Percentiles rank a stretch among this genome's conserved stretches.
These are phyloP conservation scores for Diversispora eburnea DNA, from an alignment of 192 early-diverging fungal genomes.

Conservation along the genomic window DNA sequence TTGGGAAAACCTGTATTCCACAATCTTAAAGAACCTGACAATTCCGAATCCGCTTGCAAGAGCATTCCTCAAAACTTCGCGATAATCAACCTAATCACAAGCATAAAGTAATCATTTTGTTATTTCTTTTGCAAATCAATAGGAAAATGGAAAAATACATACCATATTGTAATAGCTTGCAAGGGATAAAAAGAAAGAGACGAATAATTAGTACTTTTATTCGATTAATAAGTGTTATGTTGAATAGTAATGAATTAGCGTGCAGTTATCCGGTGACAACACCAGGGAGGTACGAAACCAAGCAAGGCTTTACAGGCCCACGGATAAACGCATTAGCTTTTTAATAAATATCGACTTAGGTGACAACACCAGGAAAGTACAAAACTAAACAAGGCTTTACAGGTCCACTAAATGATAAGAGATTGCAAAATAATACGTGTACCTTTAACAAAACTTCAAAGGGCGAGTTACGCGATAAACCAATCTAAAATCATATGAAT, in stretches of 20 bases:
- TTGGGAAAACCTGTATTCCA: constrained; percentile 15
- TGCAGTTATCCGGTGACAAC: constrained; percentile 18
- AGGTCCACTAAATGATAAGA: constrained; percentile 15
- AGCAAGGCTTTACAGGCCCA: constrained; percentile 19
- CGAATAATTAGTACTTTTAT: constrained; percentile 6
- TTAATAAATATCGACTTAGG: not conserved
- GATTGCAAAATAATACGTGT: constrained; percentile 21
- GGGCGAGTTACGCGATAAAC: too few relatives aligned
- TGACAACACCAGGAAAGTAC: constrained; percentile 24
- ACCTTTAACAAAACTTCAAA: constrained; percentile 20
- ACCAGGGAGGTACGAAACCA: constrained; percentile 19
- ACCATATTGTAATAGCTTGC: constrained; percentile 24
- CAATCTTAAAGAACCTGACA: not conserved
- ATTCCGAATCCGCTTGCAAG: constrained; percentile 11
- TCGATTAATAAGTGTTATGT: constrained; percentile 13
- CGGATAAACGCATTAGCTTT: constrained; percentile 15
- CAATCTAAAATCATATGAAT: too few relatives aligned
- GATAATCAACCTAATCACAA: constrained; percentile 18
- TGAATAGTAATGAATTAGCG: constrained; percentile 19
- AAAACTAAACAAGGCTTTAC: constrained; percentile 20
- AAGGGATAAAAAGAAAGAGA: constrained; percentile 9
- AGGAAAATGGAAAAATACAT: constrained; percentile 21
- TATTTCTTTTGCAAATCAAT: constrained; percentile 5
- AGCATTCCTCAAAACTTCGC: constrained; percentile 3
- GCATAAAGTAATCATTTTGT: not conserved